Percentiles rank a stretch among this genome's conserved stretches.
phyloP scores from a whole-genome alignment of 208 protist genomes.

The Naegleria gruberi region DNA sequence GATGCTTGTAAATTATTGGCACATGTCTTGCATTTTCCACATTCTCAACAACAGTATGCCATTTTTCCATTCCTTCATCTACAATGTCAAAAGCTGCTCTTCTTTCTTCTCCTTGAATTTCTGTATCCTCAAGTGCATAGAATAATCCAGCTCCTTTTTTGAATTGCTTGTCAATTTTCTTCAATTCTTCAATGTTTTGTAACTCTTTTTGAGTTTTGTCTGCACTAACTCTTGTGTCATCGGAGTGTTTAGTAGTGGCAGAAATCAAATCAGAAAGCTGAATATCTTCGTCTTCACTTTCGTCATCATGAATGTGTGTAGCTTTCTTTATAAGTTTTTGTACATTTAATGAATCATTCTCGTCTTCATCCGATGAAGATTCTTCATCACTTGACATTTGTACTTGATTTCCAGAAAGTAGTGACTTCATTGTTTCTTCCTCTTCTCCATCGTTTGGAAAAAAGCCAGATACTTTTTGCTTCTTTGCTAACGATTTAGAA shows the following conservation, averaged over 20 bases:
- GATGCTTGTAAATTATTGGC: background rate
- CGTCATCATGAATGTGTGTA: background rate
- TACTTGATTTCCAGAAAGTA: too few relatives aligned
- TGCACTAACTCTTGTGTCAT: background rate
- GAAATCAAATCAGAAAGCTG: background rate
- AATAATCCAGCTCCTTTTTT: background rate
- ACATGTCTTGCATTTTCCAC: background rate
- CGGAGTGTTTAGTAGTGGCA: background rate
- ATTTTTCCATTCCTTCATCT: slow-evolving; percentile 5
- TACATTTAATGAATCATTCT: background rate
- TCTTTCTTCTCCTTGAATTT: background rate
- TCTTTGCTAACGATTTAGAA: background rate
- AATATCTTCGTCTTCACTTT: background rate
- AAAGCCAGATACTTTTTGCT: background rate
- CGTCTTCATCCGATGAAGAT: background rate
- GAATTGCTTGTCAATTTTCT: background rate
- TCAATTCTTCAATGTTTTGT: background rate
- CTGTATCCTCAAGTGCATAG: background rate
- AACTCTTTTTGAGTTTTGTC: background rate
- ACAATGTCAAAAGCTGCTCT: background rate
- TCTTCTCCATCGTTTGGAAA: background rate
- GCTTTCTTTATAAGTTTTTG: background rate
- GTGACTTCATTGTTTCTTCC: too few relatives aligned
- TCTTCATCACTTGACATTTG: too few relatives aligned
- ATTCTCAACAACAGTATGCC: background rate